A percentile compares a stretch with the other conserved stretches of the same genome.
These are phyloP conservation scores for Sporodiniella umbellata DNA, from an alignment of 371 early-diverging fungal genomes.

Conservation along the genomic window DNA sequence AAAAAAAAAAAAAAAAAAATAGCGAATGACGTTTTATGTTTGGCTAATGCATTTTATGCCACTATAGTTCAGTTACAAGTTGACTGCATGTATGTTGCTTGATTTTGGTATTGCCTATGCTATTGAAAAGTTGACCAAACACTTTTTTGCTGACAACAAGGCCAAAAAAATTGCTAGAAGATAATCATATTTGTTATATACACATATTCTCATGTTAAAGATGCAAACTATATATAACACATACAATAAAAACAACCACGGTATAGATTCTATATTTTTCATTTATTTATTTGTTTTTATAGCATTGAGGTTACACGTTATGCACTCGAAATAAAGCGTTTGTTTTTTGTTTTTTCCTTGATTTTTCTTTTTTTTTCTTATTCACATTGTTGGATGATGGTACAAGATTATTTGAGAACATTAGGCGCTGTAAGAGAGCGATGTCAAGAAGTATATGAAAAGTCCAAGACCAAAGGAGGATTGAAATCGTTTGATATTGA, in stretches of 20 bases:
- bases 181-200: too few species aligned
- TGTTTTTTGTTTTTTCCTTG: background rate
- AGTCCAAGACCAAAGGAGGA: slow-evolving; percentile 45
- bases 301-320: too few species aligned
- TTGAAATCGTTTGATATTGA: slow-evolving; percentile 71
- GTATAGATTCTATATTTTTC: too few species aligned
- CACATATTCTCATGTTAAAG: too few species aligned
- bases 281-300: too few species aligned
- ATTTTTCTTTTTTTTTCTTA: slow-evolving; percentile 4
- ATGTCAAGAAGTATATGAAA: slow-evolving; percentile 59
- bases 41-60: background rate
- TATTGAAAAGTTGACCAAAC: slow-evolving; percentile 60
- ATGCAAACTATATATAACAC: too few species aligned
- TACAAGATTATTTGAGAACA: slow-evolving; percentile 64
- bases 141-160: slow-evolving; percentile 69
- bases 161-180: slow-evolving; percentile 60
- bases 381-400: slow-evolving; percentile 29
- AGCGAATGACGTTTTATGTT: background rate
- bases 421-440: slow-evolving; percentile 80
- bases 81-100: slow-evolving; percentile 66
- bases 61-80: slow-evolving; percentile 62
- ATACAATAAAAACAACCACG: too few species aligned
- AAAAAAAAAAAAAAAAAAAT: too few species aligned
- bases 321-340: background rate
- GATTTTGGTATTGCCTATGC: slow-evolving; percentile 72